A percentile compares a stretch with the other conserved stretches of the same genome.
phyloP scores from a whole-genome alignment of 78 protist species.

The Mastigamoeba balamuthi region DNA sequence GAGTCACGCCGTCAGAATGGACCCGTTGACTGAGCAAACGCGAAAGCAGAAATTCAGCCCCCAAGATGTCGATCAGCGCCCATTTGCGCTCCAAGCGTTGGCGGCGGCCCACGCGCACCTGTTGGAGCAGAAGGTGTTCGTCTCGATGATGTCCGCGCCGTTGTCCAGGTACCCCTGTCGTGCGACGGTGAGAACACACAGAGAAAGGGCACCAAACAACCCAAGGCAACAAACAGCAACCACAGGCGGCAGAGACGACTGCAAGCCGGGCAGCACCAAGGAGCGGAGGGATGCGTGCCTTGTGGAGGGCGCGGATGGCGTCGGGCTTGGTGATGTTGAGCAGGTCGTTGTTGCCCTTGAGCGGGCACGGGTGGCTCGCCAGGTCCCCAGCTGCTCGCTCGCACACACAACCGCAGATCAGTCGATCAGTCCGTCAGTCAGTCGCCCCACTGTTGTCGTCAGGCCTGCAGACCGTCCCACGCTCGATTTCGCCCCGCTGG shows the following conservation, averaged over 20 bases:
- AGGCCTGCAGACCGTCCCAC: neutral
- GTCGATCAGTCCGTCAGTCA: neutral
- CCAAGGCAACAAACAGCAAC: neutral
- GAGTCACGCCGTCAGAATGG: too few species aligned
- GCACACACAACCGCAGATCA: neutral
- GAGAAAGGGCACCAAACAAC: neutral
- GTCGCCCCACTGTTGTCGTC: neutral
- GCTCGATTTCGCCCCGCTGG: neutral
- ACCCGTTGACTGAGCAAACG: too few species aligned
- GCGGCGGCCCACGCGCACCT: too few species aligned
- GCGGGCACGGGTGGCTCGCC: slow-evolving; percentile 61
- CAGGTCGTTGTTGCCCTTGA: slow-evolving; percentile 97
- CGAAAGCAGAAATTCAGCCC: too few species aligned
- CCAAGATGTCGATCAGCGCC: too few species aligned
- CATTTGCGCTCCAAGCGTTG: too few species aligned
- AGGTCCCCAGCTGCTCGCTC: slow-evolving; percentile 43
- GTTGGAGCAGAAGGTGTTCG: slow-evolving; percentile 98
- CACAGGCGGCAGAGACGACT: neutral
- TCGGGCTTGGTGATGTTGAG: slow-evolving; percentile 86
- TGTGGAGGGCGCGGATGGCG: slow-evolving; percentile 14
- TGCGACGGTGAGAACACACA: too few species aligned
- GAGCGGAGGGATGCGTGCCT: neutral
- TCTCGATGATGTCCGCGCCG: slow-evolving; percentile 96
- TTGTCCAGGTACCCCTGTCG: slow-evolving; percentile 73
- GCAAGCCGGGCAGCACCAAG: neutral